phyloP scores from a whole-genome alignment of 176 grass and related monocot species.

The Oryza glaberrima region DNA sequence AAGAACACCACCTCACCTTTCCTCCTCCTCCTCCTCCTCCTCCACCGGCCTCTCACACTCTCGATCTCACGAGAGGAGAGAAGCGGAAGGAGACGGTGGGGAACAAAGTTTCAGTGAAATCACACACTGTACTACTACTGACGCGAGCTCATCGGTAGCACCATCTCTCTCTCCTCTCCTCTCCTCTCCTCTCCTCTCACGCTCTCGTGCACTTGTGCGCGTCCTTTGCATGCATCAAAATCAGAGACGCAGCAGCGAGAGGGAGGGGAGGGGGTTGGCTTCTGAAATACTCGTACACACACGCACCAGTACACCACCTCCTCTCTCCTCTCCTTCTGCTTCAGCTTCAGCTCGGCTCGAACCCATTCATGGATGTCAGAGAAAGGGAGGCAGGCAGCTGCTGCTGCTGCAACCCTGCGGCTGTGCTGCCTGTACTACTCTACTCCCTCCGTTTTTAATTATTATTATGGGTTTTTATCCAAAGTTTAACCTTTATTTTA shows the following conservation, averaged over 20 bases:
- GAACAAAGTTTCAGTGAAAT: slow-evolving; percentile 50
- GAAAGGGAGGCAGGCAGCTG: slow-evolving; percentile 22
- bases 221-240: slow-evolving; percentile 81
- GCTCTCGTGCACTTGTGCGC: slow-evolving; percentile 18
- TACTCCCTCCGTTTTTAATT: too few relatives aligned
- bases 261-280: slow-evolving; percentile 20
- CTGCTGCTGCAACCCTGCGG: too few relatives aligned
- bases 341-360: too few relatives aligned
- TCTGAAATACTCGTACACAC: slow-evolving; percentile 29
- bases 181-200: slow-evolving; percentile 34
- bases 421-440: too few relatives aligned
- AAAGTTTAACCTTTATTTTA: too few relatives aligned
- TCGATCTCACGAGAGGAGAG: slow-evolving; percentile 14
- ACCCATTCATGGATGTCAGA: slow-evolving; percentile 76
- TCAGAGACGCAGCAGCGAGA: slow-evolving; percentile 53
- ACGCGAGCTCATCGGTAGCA: not conserved
- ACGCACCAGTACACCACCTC: not conserved
- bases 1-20: slow-evolving; percentile 25
- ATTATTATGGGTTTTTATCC: too few relatives aligned
- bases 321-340: too few relatives aligned
- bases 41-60: not conserved
- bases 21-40: not conserved
- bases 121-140: slow-evolving; percentile 34
- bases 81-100: not conserved
- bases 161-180: slow-evolving; percentile 3